Base-by-base conservation (phyloP, 352 stramenopile genomes). In the Pythium rishiriense region DNA sequence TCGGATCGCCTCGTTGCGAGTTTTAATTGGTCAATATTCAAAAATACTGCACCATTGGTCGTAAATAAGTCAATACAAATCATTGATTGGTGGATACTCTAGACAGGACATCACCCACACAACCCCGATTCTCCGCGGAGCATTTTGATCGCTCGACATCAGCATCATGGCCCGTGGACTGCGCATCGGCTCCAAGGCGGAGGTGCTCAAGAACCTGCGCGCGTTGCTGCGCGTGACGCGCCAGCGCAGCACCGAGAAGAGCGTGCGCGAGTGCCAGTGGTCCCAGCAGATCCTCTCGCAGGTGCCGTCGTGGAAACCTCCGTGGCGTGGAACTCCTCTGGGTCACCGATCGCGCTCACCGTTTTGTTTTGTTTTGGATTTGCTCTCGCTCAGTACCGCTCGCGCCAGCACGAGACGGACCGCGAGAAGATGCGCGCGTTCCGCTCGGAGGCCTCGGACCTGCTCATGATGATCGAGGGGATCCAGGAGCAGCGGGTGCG, bases 171-270 rank as follows among this genome's bases (percentile, higher is more conserved):
- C 78, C 62, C 73, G 80, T 15, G 83, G 82, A 26, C 55, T 89
- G 64, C 85, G 84, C 57, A 87, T 94, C 62, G 86, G 86, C 66
- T 90, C 86, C 57, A 94, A 94, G 82, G 42, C 74, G 19, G 83
- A 93, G 25, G 83, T 90, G 62, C 60, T 94, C 49, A 92, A 89
- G 73, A 90, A 78, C 62, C 66, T 94, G 63, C 86, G 86, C 51
- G 71, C 78, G 50, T 68, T 94, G 61, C 70, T 94, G 66, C 83
- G 83, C 26, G 71, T 93, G 29, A 69, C 84, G 35, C 82, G 83
- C 56, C 66, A 78, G 37, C 83, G 82, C 57, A 85, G 82, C 28
- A 75, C 79, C 17, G 65, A 82, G 41, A 66, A 76, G 22, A 77
- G 62, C 26, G 49, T 85, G 21, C 72, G 74, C 7, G 61, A 86